Evolutionary conservation across 1,284 basidiomycete species (phyloP), one percentile per base, ranked within the genome.

Genomic region (Rhizoctonia solani): DNA sequence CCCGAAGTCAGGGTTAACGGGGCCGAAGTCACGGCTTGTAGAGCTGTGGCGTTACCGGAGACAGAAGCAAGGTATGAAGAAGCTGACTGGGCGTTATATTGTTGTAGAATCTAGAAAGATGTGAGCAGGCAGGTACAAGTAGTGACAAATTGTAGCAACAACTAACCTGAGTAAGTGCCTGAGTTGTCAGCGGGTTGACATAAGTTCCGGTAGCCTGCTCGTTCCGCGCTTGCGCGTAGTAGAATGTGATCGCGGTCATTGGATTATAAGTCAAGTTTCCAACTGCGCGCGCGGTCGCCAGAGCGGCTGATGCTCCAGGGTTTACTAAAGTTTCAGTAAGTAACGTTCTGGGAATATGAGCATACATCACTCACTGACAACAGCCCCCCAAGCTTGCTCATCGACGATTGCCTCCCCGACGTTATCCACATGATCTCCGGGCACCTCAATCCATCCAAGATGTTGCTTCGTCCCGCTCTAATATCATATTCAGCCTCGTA

Each of bases 1-100:
- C 75, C 73, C 4, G 69, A 68, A 9, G 74, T 70, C 49, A 83
- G 72, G 0, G 81, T 82, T 32, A 72, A 69, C 0, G 81, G 82
- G 0, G 82, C 81, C 13, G 67, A 70, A 4, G 75, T 73, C 30
- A 77, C 71, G 8, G 74, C 69, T 1, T 59, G 30, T 5, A 80
- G 72, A 0, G 78, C 77, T 0, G 78, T 76, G 0, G 74, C 69
- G 56, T 79, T 79, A 25, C 71, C 72, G 0, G 39, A 34, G n/a
- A 61, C 32, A 21, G 54, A 32, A 8, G 52, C 30, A 14, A 59
- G 29, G 23, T 53, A 54, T 44, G 47, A 32, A 4, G 54, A 54
- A 3, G 63, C 53, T 1, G 41, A 3, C 14, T 42, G 58, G 3
- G 50, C 58, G 34, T 50, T 53, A 65, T 69, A 69, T 21, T 21